Percentiles rank a stretch among this genome's conserved stretches.
These are phyloP conservation scores for Hypoxylon sp. DNA, from an alignment of 2,329 filamentous ascomycete species.

Conservation along the genomic window DNA sequence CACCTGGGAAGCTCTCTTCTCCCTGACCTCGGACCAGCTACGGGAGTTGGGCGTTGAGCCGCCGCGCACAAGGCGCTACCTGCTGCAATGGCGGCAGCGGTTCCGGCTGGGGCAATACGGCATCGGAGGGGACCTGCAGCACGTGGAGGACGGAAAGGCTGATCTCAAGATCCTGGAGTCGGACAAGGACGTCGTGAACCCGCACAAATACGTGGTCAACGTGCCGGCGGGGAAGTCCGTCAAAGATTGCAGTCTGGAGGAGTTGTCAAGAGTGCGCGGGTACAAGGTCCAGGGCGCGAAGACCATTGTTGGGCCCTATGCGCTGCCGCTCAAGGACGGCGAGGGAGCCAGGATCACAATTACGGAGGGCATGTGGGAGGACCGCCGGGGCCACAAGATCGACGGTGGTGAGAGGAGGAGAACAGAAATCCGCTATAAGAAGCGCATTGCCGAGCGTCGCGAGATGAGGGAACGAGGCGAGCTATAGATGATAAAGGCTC, in stretches of 20 bases:
- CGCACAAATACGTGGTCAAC: constrained; percentile 69
- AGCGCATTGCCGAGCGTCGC: constrained; percentile 82
- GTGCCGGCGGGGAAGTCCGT: constrained; percentile 64
- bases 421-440: constrained; percentile 89
- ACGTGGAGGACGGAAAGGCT: constrained; percentile 70
- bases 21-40: constrained; percentile 81
- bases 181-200: constrained; percentile 54
- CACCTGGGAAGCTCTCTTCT: constrained; percentile 92
- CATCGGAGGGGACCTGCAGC: constrained; percentile 83
- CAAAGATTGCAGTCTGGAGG: constrained; percentile 53
- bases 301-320: constrained; percentile 81
- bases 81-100: constrained; percentile 88
- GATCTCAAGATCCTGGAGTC: constrained; percentile 55
- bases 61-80: constrained; percentile 83
- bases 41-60: constrained; percentile 89
- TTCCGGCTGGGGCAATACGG: constrained; percentile 85
- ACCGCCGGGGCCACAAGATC: constrained; percentile 88
- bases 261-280: constrained; percentile 70
- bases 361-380: constrained; percentile 94
- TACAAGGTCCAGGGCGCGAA: constrained; percentile 78
- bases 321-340: constrained; percentile 76
- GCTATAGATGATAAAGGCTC: constrained; percentile 18
- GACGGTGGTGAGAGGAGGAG: constrained; percentile 95
- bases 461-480: constrained; percentile 65
- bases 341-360: constrained; percentile 76